phyloP scores from a whole-genome alignment of 139 green algal species.

The Closterium sp. region DNA sequence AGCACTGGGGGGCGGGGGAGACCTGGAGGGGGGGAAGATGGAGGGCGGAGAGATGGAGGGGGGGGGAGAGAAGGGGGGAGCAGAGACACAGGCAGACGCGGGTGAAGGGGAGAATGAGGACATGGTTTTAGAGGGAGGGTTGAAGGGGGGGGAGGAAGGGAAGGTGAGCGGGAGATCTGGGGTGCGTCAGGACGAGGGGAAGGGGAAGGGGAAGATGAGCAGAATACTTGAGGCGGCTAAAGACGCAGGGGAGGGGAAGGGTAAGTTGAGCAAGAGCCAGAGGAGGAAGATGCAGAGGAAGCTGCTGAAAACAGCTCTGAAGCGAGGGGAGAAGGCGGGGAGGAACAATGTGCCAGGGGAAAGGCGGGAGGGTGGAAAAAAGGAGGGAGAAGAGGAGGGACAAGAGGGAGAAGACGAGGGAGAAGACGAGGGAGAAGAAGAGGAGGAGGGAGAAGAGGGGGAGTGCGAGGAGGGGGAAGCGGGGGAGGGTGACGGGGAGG shows the following conservation, averaged over 20 bases:
- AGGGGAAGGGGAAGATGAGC: not conserved
- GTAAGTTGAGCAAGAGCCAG: slow-evolving; percentile 10
- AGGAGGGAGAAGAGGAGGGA: not conserved
- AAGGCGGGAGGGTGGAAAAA: not conserved
- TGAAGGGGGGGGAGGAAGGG: not conserved
- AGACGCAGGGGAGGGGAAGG: slow-evolving; percentile 4
- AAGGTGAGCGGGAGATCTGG: not conserved
- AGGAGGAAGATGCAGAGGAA: not conserved
- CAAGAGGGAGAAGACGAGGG: not conserved
- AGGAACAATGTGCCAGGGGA: not conserved
- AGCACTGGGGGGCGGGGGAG: not conserved
- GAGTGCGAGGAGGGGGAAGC: not conserved
- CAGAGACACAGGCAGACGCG: not conserved
- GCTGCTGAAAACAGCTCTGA: not conserved
- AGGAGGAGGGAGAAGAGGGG: not conserved
- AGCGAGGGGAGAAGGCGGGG: not conserved
- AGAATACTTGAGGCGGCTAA: no score
- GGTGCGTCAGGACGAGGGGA: not conserved
- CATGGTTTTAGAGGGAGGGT: not conserved
- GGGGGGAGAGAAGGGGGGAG: not conserved
- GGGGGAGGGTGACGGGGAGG: not conserved
- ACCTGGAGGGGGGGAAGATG: not conserved
- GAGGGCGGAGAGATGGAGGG: not conserved
- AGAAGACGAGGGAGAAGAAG: not conserved
- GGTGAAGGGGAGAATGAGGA: not conserved